Evolutionary conservation across 768 basidiomycete species (phyloP), one percentile per base, ranked within the genome.

Genomic region (Termitomyces sp.): DNA sequence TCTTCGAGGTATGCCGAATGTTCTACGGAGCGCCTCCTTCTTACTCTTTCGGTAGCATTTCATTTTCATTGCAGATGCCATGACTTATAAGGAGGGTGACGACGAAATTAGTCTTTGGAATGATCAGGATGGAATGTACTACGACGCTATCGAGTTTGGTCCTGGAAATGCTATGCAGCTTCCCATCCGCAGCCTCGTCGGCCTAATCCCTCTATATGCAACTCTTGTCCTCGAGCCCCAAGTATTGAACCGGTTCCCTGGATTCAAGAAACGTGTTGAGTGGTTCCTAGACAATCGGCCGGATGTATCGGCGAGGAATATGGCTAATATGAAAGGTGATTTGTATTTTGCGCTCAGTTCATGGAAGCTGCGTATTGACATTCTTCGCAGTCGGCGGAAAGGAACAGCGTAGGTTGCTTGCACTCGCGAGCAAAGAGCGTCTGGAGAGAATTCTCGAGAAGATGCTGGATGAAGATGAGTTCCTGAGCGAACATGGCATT

Each of bases 221-320:
- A 98, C 95, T 0, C 78, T 98, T 23, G 94, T 96, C 1, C 78
- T 99, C 38, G 97, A 98, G 68, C 95, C 97, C 2, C 74, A 85
- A 6, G 83, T 87, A 28, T 80, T 99, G 63, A 92, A 93, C 66
- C 84, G 89, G 30, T 91, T 98, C 76, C 94, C 95, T 8, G 94
- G 97, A 1, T 99, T 99, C 81, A 98, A 93, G 77, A 98, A 98
- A 74, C 84, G 97, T 40, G 84, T 99, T 83, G 93, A 99, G 58
- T 98, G 97, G 97, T 99, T 98, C 75, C 83, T 98, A 52, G 85
- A 97, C 65, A 90, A 98, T 71, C 75, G 95, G n/a, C 85, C 87
- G 0, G 91, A 86, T 55, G 82, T 98, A 42, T 88, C 94, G 12
- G 81, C 80, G 50, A 78, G 97, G 62, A 99, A 97, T 70, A 93